phyloP scores from a whole-genome alignment of 2,329 filamentous ascomycete species.

The Fusarium sp. region DNA sequence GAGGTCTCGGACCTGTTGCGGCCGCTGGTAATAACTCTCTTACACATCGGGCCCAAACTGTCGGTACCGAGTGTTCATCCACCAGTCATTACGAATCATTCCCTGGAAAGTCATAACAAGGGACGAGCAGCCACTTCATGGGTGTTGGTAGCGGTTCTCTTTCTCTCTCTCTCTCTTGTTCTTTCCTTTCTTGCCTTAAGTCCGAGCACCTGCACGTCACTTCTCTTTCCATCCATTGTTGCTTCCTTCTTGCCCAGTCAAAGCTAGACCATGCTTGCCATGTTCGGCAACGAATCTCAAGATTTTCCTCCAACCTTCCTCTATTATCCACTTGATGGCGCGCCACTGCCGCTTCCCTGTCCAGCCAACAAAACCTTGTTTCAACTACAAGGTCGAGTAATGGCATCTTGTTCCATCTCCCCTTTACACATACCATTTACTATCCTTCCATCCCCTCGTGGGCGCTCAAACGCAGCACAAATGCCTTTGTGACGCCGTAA shows the following conservation, averaged over 20 bases:
- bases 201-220: slow-evolving; percentile 17
- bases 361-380: slow-evolving; percentile 37
- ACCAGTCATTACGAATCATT: slow-evolving; percentile 27
- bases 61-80: slow-evolving; percentile 35
- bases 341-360: slow-evolving; percentile 31
- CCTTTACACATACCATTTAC: not conserved
- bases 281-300: not conserved
- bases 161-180: not conserved
- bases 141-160: not conserved
- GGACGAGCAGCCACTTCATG: slow-evolving; percentile 30
- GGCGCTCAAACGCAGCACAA: not conserved
- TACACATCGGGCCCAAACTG: slow-evolving; percentile 38
- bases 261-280: slow-evolving; percentile 9
- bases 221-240: not conserved
- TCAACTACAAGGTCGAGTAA: slow-evolving; percentile 20
- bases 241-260: not conserved
- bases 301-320: slow-evolving; percentile 19
- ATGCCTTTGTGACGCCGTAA: not conserved
- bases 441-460: not conserved
- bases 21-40: slow-evolving; percentile 27
- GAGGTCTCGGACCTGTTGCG: slow-evolving; percentile 26
- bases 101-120: slow-evolving; percentile 31
- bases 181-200: not conserved
- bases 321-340: slow-evolving; percentile 28
- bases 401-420: not conserved